Base-by-base conservation (phyloP, 1,284 basidiomycete genomes). In the Mycosarcoma mackinlayi region DNA sequence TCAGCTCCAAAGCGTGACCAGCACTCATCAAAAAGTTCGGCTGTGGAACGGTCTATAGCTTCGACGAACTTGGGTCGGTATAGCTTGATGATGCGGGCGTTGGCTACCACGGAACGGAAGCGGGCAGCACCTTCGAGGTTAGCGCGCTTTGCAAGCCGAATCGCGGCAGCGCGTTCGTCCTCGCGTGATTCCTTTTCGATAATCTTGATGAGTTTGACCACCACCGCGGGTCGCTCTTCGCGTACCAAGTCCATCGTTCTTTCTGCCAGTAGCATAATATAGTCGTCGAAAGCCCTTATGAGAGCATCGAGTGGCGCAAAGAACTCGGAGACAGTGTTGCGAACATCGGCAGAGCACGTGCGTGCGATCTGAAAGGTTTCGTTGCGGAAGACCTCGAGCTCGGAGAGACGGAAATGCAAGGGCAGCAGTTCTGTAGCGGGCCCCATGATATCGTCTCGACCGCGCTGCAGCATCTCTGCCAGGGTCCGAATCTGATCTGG, bases 81-180 rank as follows among this genome's bases (percentile, higher is more conserved):
- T 83, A 97, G 92, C 84, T 98, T 98, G 84, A 98, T 91, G 37
- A 93, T 87, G 50, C 95, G 90, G 7, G 94, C 92, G 73, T 79
- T 82, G 34, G 78, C 77, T 1, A 77, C 62, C 18, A 78, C 66
- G 21, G 71, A 74, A 8, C 66, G 55, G 67, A 81, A 80, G 10
- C 79, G 72, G 0, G 77, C 73, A 2, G 82, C 76, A 9, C 78
- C 78, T 34, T 81, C 78, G 4, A 80, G 66, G 38, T 95, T 91
- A 41, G 94, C 94, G 80, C 94, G 94, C 84, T 95, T 96, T 51
- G 98, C 91, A 8, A 98, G 89, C 51, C 91, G 88, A 81, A 98
- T 92, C 14, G 92, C 94, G 89, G 21, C 94, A 90, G 92, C 93
- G 87, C 95, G 96, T 84, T 98, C 93, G 79, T 98, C 96, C 82